phyloP scores from a whole-genome alignment of 371 early-diverging fungal species.

The Mucor irregularis region DNA sequence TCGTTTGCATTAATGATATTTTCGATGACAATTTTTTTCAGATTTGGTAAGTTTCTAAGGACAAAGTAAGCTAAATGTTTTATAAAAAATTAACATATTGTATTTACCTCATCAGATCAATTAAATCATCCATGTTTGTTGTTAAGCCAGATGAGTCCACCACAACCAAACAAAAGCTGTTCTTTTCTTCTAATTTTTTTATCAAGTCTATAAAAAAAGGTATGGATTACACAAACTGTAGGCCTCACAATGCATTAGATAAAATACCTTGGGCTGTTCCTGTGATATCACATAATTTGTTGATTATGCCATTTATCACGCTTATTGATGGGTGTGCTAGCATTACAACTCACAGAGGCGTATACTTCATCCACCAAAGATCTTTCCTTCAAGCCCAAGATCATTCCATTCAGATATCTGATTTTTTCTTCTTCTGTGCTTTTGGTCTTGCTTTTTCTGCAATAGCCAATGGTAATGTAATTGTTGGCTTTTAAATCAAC shows the following conservation, averaged over 20 bases:
- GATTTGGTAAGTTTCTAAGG: too few species aligned
- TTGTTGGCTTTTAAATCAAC: too few species aligned
- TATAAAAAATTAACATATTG: constrained; percentile 1
- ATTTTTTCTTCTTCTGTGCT: constrained; percentile 5
- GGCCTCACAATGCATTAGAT: constrained; percentile 2
- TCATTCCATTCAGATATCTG: constrained; percentile 3
- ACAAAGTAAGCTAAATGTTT: not conserved
- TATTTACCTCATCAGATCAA: constrained; percentile 10
- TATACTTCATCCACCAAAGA: not conserved
- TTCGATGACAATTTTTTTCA: too few species aligned
- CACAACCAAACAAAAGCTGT: constrained; percentile 8
- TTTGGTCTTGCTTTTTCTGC: too few species aligned
- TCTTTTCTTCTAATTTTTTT: constrained; percentile 3
- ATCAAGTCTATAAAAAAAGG: constrained; percentile 6
- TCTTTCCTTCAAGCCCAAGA: not conserved
- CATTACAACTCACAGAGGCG: not conserved
- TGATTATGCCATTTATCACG: constrained; percentile 7
- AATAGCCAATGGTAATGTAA: too few species aligned
- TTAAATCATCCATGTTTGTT: constrained; percentile 9
- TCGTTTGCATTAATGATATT: too few species aligned
- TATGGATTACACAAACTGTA: constrained; percentile 9
- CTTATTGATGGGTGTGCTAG: constrained; percentile 1
- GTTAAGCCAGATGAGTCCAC: constrained; percentile 5
- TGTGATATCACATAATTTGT: constrained; percentile 3
- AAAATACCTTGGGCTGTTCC: constrained; percentile 11